Evolutionary conservation across 352 stramenopile species (phyloP), one percentile per base, ranked within the genome.

Genomic region (Paralagenidium karlingii): DNA sequence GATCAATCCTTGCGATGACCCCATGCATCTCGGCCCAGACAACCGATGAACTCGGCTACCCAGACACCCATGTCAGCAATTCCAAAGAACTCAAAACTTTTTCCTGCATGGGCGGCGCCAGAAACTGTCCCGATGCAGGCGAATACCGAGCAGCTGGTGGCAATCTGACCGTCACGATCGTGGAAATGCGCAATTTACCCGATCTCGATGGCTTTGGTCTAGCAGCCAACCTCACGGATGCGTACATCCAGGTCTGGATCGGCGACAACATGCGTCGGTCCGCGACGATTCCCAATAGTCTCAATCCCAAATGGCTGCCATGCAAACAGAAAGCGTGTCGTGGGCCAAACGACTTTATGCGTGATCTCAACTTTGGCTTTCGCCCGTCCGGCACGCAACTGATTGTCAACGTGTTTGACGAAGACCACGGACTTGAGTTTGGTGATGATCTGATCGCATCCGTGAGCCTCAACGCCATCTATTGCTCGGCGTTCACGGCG

Each of bases 391-490:
- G 79, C n/a, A 85, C 70, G 1, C 42, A 70, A 37, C 82, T 95
- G 40, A 57, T 49, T 8, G 46, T 96, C 7, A 38, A 60, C 12
- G 60, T 92, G 10, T 68, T 60, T 39, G 79, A 96, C 47, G 60
- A 83, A 22, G 81, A 94, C 56, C 66, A 62, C 33, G 84, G 84
- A 9, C 56, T 96, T 2, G 82, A 94, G 47, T 94, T 94, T 34
- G 73, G 49, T 8, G 77, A 95, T 41, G 81, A 96, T 47, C 48
- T 92, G 8, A 73, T 93, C 31, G 68, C 61, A 2, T 50, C 71
- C 32, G 55, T 86, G 25, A 82, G 55, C 2, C 40, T 88, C 10
- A 66, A 87, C 32, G 59, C 76, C 12, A 88, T 90, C 33, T 88
- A 86, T 45, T 93, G 79, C 52, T 90, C 79, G 3, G 55, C 53